phyloP scores from a whole-genome alignment of 352 stramenopile species.

The Pilasporangium apinafurcum region DNA sequence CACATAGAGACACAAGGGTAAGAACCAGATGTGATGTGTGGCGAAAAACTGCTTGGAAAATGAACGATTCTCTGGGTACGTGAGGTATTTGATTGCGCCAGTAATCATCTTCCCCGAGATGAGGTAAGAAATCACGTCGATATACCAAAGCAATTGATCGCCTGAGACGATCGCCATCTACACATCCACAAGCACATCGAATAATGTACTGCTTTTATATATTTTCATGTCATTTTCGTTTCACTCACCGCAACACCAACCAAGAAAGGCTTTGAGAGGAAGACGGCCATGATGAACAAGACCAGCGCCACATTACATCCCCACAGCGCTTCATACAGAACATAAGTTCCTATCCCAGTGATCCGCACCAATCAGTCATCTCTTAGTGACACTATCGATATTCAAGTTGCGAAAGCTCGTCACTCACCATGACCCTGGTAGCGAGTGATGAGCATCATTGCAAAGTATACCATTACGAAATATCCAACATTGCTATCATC shows the following conservation, averaged over 20 bases:
- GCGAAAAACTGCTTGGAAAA: conserved; percentile 81
- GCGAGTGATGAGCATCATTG: conserved; percentile 39
- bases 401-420: background rate
- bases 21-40: conserved; percentile 81
- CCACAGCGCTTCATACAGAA: conserved; percentile 76
- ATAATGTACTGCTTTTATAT: background rate
- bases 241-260: conserved; percentile 58
- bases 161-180: conserved; percentile 90
- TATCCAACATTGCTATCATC: conserved; percentile 33
- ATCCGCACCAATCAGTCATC: background rate
- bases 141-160: conserved; percentile 92
- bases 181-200: background rate
- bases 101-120: conserved; percentile 82
- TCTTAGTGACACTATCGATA: background rate
- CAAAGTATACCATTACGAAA: conserved; percentile 47
- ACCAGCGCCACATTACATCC: conserved; percentile 75
- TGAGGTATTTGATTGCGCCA: conserved; percentile 89
- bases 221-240: background rate
- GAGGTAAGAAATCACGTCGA: conserved; percentile 72
- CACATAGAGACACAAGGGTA: conserved; percentile 76
- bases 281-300: conserved; percentile 57
- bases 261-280: conserved; percentile 77
- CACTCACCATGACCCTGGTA: conserved; percentile 54
- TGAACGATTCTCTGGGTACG: conserved; percentile 69
- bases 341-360: conserved; percentile 65